Base-by-base conservation (phyloP, 1,139 yeast species). In the Wickerhamomyces sp. region DNA sequence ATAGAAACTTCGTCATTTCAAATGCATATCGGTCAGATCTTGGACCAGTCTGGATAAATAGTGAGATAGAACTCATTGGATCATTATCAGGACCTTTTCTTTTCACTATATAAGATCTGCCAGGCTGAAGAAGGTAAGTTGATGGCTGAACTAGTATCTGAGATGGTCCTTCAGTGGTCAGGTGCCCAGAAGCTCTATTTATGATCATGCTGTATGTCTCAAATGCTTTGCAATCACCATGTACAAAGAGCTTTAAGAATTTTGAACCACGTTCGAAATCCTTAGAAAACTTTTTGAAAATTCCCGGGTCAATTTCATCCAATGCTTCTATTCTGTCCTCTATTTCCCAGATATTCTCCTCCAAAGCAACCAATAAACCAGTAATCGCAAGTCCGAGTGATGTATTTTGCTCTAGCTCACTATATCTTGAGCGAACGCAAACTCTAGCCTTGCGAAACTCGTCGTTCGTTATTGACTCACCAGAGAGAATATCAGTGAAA, bases 11-110 rank as follows among this genome's bases (percentile, higher is more conserved):
- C 0, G 81, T 71, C 44, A 79, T 48, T 0, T 77, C 60, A 41
- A 71, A 60, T 2, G 59, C 53, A 13, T 51, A 46, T 0, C 46
- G 36, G 52, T 73, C 69, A 2, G 61, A 58, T 45, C 82, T 63
- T 3, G 51, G 43, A 0, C 87, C 87, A 1, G 81, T 64, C 59
- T 83, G 86, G 33, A 81, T 60, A 54, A 75, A 83, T 52, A 70
- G 69, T 9, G 71, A 71, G 4, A 79, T 62, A 2, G 79, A 65
- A 51, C 72, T 77, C 36, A 75, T 72, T 4, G 75, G 75, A 55
- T 80, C 85, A 15, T 59, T 63, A 15, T 62, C 55, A 27, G 72
- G 67, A 0, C 68, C 65, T 2, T 42, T 31, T 15, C 62, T 57
- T 14, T 64, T 60, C 39, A 64, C 57, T 23, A 57, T 53, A 45